phyloP scores from a whole-genome alignment of 805 yeast species.

The Metschnikowia chrysomelidarum region DNA sequence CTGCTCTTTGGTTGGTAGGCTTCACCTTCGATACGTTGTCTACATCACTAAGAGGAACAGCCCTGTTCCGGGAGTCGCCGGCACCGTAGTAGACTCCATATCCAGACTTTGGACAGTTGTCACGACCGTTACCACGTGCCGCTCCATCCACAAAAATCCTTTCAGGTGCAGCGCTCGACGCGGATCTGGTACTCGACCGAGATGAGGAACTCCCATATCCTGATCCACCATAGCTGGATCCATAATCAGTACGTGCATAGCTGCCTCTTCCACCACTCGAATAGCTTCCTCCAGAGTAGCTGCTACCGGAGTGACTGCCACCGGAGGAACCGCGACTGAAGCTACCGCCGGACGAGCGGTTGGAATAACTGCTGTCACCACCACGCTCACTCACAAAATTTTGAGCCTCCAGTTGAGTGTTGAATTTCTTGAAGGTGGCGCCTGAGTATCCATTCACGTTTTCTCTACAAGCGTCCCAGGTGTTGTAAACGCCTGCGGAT shows the following conservation, averaged over 20 bases:
- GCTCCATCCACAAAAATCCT: conserved; percentile 79
- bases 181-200: no score
- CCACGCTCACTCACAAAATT: conserved; percentile 28
- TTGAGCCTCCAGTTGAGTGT: conserved; percentile 46
- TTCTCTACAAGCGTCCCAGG: conserved; percentile 57
- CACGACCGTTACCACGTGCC: conserved; percentile 55
- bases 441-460: conserved; percentile 57
- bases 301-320: conserved; percentile 3
- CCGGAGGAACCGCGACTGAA: neutral
- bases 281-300: conserved; percentile 3
- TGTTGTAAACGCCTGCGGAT: conserved; percentile 50
- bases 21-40: conserved; percentile 17
- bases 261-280: conserved; percentile 5
- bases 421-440: conserved; percentile 58
- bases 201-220: neutral
- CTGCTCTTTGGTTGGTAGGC: conserved; percentile 83
- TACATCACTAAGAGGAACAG: conserved; percentile 47
- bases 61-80: conserved; percentile 50
- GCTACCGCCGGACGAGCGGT: conserved; percentile 4
- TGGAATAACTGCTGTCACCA: no score
- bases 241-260: neutral
- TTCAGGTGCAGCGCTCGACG: conserved; percentile 2
- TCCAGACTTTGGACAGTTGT: conserved; percentile 47
- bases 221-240: neutral
- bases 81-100: conserved; percentile 73